Evolutionary conservation across 352 stramenopile species (phyloP), one percentile per base, ranked within the genome.

Genomic region (Pythium plurisporium): DNA sequence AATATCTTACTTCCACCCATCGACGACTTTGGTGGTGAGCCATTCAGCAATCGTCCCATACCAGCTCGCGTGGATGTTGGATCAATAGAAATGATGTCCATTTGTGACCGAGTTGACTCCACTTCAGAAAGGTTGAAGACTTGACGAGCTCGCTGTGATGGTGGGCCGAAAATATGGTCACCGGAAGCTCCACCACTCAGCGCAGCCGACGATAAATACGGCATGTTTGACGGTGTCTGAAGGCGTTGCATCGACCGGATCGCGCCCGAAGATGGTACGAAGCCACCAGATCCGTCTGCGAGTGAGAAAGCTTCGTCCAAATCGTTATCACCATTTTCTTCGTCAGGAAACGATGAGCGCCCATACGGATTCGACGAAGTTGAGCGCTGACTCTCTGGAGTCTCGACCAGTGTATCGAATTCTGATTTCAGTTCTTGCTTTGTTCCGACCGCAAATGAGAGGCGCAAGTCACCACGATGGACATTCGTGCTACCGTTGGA

Each of bases 401-500:
- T 72, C 26, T 72, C 64, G 9, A 59, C 34, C 2, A 72, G 36
- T 15, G 48, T 62, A n/a, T 91, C 80, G 42, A 88, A 70, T 40
- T 91, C 80, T 1, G 80, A 84, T 14, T 72, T 74, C 11, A 92
- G 46, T 49, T 89, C 71, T 69, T 95, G 86, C 15, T 81, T 91
- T n/a, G 72, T 94, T 17, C 83, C 86, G 26, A 95, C 79, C 14
- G 83, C 86, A 59, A 95, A 91, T 8, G 83, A 94, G 14, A 94
- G 62, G 17, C 71, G 79, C 20, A 95, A 67, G 23, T 92, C 73
- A 44, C 86, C 86, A 17, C 79, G 75, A 46, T 94, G 82, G 26
- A 84, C 74, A 47, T 80, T 89, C 12, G 70, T 69, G 43, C 77
- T 23, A 62, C 69, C 51, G 69, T 69, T 57, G 64, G 72, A 22